Evolutionary conservation across 306 rosid genomes (phyloP), one percentile per base, ranked within the genome.

Genomic region (Castanea mollissima): DNA sequence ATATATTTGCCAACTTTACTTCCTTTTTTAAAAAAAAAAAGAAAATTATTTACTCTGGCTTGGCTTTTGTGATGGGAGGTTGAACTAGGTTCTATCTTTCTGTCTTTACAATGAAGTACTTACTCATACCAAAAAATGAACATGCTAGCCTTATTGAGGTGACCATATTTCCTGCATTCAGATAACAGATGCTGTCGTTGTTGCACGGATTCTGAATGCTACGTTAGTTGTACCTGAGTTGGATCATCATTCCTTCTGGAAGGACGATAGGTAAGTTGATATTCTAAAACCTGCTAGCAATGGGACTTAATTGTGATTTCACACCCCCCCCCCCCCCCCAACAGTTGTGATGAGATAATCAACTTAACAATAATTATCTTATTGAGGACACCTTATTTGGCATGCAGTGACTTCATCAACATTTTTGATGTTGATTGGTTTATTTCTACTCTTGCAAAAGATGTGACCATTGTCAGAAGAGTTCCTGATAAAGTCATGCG

Each of bases 181-280:
- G 99, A 96, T 96, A 84, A 96, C 98, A 49, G 99, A 96, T 88
- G 99, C 99, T 12, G 99, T 96, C 51, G 92, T 93, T 27, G 96
- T 89, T 81, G 99, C 99, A 15, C 90, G 99, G 58, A 93, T 96
- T 86, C 96, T 96, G 70, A 96, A 96, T 81, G 99, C 99, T 64
- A 96, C 99, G 1, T 88, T 96, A 38, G 98, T 96, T 81, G 89
- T 96, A 64, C 99, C 99, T 65, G 93, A 93, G 88, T 87, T 96
- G 88, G 99, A 96, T 88, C 99, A 91, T 79, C 86, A 87, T 71
- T 96, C 99, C 20, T 96, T 84, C 71, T 96, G 99, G 99, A 93
- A 91, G 82, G 99, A 96, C 78, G 93, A 89, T 77, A 96, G 99
- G 99, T 93, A 79, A 71, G 65, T 75, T 29, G 31, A 35, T 55